Evolutionary conservation across 768 basidiomycete genomes (phyloP).

Genomic region (Mycena indigotica): DNA sequence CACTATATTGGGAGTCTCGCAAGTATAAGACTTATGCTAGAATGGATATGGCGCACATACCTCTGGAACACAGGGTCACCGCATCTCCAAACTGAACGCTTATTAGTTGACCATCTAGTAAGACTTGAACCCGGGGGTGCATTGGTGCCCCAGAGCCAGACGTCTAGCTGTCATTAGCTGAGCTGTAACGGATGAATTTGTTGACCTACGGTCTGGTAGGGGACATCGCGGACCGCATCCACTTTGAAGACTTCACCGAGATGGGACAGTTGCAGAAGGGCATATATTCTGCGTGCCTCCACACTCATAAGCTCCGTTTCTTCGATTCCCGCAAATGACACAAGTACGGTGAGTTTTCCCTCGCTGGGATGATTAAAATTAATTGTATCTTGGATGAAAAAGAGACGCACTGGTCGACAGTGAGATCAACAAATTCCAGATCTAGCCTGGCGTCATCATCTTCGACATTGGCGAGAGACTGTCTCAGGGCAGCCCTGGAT

Average conservation of each 20-base stretch:
- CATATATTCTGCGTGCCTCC: slow-evolving; percentile 61
- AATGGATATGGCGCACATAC: slow-evolving; percentile 44
- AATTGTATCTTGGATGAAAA: neutral
- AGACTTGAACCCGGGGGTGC: slow-evolving; percentile 66
- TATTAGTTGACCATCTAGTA: slow-evolving; percentile 60
- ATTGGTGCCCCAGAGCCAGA: slow-evolving; percentile 68
- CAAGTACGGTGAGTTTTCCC: slow-evolving; percentile 58
- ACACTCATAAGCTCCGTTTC: slow-evolving; percentile 42
- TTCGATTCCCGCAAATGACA: slow-evolving; percentile 67
- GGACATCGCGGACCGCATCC: slow-evolving; percentile 57
- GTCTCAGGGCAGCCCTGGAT: slow-evolving; percentile 50
- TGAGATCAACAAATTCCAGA: slow-evolving; percentile 73
- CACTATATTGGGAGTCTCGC: slow-evolving; percentile 70
- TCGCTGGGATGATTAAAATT: slow-evolving; percentile 36
- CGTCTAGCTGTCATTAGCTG: slow-evolving; percentile 43
- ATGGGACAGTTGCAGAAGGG: slow-evolving; percentile 54
- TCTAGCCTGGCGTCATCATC: slow-evolving; percentile 55
- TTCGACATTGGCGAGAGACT: slow-evolving; percentile 41
- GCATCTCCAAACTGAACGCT: slow-evolving; percentile 77
- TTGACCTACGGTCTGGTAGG: slow-evolving; percentile 71
- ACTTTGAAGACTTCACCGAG: slow-evolving; percentile 46
- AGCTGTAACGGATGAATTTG: neutral
- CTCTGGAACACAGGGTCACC: slow-evolving; percentile 68
- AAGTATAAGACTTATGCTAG: no score
- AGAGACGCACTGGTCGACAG: slow-evolving; percentile 53